These are phyloP conservation scores for Alternaria viburni DNA, from an alignment of 2,329 filamentous ascomycete species.

Conservation along the genomic window DNA sequence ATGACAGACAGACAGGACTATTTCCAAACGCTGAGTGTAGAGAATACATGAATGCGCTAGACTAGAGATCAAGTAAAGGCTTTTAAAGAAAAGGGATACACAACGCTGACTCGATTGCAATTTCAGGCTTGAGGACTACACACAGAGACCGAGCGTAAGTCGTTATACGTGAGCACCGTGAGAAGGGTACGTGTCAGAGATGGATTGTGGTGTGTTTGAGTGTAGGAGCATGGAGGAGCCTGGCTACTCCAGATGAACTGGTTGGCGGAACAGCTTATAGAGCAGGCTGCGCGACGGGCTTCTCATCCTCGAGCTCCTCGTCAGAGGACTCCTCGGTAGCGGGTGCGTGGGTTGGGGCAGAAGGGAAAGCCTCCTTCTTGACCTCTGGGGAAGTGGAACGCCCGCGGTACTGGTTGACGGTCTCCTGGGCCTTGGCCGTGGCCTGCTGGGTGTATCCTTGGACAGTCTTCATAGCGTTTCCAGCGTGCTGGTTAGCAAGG, in stretches of 20 bases:
- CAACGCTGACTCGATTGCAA: slow-evolving; percentile 28
- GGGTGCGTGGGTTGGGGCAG: slow-evolving; percentile 22
- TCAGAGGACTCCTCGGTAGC: slow-evolving; percentile 10
- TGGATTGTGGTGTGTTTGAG: not conserved
- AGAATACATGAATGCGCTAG: slow-evolving; percentile 31
- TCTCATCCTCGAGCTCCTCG: slow-evolving; percentile 11
- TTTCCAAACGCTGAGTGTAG: slow-evolving; percentile 15
- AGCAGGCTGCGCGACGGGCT: slow-evolving; percentile 35
- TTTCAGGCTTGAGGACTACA: slow-evolving; percentile 34
- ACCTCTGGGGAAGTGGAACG: slow-evolving; percentile 46
- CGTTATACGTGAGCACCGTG: slow-evolving; percentile 32
- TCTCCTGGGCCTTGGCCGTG: slow-evolving; percentile 64
- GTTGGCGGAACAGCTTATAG: slow-evolving; percentile 20
- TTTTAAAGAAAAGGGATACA: slow-evolving; percentile 40
- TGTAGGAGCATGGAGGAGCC: not conserved
- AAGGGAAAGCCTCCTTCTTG: slow-evolving; percentile 24
- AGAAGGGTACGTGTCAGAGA: slow-evolving; percentile 21
- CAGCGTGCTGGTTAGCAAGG: slow-evolving; percentile 65
- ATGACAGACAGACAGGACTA: slow-evolving; percentile 18
- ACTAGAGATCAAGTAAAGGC: slow-evolving; percentile 23
- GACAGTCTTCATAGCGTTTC: slow-evolving; percentile 63
- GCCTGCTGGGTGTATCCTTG: slow-evolving; percentile 67
- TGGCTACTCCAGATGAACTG: not conserved
- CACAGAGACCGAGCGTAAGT: slow-evolving; percentile 25
- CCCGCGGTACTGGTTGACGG: slow-evolving; percentile 48